Conservation (phyloP, 371 early-diverging fungal species). For the Actinomucor elegans region DNA sequence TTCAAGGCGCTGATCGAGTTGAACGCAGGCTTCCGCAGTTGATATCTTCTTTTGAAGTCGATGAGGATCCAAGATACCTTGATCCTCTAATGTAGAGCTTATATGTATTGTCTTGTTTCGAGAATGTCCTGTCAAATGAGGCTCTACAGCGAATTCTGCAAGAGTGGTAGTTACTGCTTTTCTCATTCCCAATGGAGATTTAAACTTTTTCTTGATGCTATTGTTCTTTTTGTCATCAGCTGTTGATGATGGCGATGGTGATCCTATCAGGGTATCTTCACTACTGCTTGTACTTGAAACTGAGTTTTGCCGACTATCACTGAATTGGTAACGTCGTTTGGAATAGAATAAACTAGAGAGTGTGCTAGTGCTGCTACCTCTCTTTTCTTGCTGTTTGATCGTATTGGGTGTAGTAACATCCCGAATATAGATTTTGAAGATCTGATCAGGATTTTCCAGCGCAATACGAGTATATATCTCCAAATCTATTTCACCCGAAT, state of each 20-base stretch:
- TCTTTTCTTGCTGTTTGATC: not conserved
- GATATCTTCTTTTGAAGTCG: not conserved
- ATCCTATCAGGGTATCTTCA: not conserved
- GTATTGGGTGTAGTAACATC: slow-evolving; percentile 59
- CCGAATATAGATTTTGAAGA: slow-evolving; percentile 83
- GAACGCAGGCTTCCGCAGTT: slow-evolving; percentile 9
- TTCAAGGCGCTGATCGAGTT: slow-evolving; percentile 24
- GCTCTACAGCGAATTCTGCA: slow-evolving; percentile 20
- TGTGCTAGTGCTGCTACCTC: not conserved
- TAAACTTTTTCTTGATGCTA: slow-evolving; percentile 2
- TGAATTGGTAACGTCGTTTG: not conserved
- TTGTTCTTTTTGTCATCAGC: not conserved
- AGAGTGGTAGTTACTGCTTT: slow-evolving; percentile 12
- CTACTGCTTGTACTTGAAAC: not conserved
- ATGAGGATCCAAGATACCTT: not conserved
- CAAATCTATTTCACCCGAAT: slow-evolving; percentile 88
- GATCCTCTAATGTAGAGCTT: not conserved
- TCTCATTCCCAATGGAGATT: slow-evolving; percentile 14
- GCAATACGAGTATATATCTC: slow-evolving; percentile 75
- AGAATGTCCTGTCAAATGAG: slow-evolving; percentile 17
- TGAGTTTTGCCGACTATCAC: not conserved
- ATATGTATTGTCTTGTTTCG: slow-evolving; percentile 5
- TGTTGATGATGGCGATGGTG: not conserved
- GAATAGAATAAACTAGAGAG: slow-evolving; percentile 3
- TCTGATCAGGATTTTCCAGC: slow-evolving; percentile 54